Evolutionary conservation across 1,284 basidiomycete species (phyloP).

Genomic region (Ganoderma boninense): DNA sequence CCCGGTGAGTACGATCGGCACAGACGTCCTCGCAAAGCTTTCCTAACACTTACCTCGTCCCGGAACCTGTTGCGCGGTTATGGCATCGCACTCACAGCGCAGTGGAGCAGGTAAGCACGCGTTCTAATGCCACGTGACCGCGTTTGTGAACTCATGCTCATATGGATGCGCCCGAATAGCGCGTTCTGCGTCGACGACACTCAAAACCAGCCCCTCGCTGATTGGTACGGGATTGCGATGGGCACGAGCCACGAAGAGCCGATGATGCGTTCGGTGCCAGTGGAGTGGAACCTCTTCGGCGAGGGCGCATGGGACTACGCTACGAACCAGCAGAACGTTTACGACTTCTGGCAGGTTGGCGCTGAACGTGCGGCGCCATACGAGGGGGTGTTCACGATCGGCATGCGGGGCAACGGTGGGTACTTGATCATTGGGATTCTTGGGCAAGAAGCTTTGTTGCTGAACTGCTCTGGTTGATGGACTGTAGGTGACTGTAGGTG

Average conservation of each 20-base stretch:
- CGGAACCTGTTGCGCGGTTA: background rate
- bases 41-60: background rate
- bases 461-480: background rate
- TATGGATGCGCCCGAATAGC: conserved; percentile 43
- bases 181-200: conserved; percentile 75
- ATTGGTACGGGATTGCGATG: conserved; percentile 77
- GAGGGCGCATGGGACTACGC: conserved; percentile 69
- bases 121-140: conserved; percentile 18
- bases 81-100: conserved; percentile 19
- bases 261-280: conserved; percentile 69
- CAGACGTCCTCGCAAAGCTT: background rate
- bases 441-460: background rate
- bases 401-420: conserved; percentile 73
- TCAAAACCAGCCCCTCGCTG: conserved; percentile 69
- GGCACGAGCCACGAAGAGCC: conserved; percentile 75
- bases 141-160: conserved; percentile 3
- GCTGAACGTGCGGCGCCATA: conserved; percentile 61
- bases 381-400: conserved; percentile 69
- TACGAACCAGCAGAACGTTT: conserved; percentile 59
- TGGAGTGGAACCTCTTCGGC: conserved; percentile 65
- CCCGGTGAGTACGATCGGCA: conserved; percentile 39
- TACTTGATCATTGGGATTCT: conserved; percentile 3
- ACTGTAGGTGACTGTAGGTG: conserved; percentile 36
- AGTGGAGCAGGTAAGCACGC: conserved; percentile 35
- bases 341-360: conserved; percentile 68